phyloP scores from a whole-genome alignment of 106 monocot genomes.

The Acorus calamus region DNA sequence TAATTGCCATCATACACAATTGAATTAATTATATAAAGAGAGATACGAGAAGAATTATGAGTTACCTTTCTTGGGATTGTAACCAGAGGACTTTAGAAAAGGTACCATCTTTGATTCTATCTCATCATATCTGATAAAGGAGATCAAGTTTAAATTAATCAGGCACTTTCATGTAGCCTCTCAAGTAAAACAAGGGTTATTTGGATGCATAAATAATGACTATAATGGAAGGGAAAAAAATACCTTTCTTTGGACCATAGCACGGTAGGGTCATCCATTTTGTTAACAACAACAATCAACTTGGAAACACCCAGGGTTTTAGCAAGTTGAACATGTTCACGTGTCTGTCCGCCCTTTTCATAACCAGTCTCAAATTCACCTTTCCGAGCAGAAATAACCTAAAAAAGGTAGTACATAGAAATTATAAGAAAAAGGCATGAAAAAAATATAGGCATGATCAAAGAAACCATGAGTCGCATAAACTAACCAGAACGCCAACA shows the following conservation, averaged over 20 bases:
- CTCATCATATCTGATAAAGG: constrained; percentile 67
- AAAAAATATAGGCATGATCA: neutral
- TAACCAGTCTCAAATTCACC: constrained; percentile 99
- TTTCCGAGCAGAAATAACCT: constrained; percentile 98
- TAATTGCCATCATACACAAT: neutral
- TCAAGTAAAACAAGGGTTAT: neutral
- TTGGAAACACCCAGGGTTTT: constrained; percentile 94
- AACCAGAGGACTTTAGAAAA: constrained; percentile 76
- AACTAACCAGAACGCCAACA: constrained; percentile 79
- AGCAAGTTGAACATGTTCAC: constrained; percentile 89
- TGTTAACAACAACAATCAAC: constrained; percentile 87
- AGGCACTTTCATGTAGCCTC: neutral
- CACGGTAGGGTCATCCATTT: constrained; percentile 97
- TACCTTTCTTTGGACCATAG: constrained; percentile 93
- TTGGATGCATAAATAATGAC: neutral
- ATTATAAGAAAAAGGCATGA: neutral
- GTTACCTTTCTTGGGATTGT: constrained; percentile 87
- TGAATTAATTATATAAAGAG: neutral
- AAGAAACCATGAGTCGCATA: neutral
- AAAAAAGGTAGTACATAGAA: neutral
- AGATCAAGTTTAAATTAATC: neutral
- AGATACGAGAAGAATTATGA: neutral
- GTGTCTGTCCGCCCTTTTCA: constrained; percentile 94
- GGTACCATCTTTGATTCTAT: constrained; percentile 89
- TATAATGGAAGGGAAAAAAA: neutral